phyloP scores from a whole-genome alignment of 192 early-diverging fungal genomes.

The Coemansia sp. region DNA sequence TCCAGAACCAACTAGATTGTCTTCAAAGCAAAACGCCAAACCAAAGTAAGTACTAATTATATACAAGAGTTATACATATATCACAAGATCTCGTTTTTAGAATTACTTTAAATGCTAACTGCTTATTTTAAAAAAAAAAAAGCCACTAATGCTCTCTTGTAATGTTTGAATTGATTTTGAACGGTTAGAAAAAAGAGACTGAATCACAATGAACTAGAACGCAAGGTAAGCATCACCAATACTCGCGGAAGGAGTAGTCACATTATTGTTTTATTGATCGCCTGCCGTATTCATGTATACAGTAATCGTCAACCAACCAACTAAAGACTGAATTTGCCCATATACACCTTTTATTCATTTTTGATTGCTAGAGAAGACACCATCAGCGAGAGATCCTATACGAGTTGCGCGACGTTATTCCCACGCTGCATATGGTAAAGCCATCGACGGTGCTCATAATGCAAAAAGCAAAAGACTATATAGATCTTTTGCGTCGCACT shows the following conservation, averaged over 20 bases:
- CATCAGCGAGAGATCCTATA: conserved; percentile 56
- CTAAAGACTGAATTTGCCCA: too few species aligned
- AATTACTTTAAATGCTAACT: neutral
- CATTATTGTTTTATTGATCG: neutral
- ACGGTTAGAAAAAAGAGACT: conserved; percentile 51
- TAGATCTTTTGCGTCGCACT: conserved; percentile 46
- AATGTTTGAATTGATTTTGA: too few species aligned
- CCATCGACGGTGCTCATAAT: conserved; percentile 57
- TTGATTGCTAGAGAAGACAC: conserved; percentile 44
- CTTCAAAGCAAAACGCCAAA: conserved; percentile 4
- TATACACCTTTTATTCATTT: conserved; percentile 1
- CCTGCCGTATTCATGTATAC: too few species aligned
- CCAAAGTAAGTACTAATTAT: conserved; percentile 31
- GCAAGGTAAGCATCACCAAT: conserved; percentile 30
- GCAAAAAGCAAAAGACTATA: conserved; percentile 58
- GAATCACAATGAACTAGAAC: conserved; percentile 57
- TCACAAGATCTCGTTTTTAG: neutral
- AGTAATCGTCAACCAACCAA: too few species aligned
- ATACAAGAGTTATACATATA: neutral
- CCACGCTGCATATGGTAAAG: conserved; percentile 50
- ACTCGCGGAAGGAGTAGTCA: conserved; percentile 1
- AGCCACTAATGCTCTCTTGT: too few species aligned
- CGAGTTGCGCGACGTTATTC: conserved; percentile 55
- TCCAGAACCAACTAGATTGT: conserved; percentile 2
- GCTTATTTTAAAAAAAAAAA: neutral